These are phyloP conservation scores for Gossypium laxum DNA, from an alignment of 441 rosid genomes.

Conservation along the genomic window DNA sequence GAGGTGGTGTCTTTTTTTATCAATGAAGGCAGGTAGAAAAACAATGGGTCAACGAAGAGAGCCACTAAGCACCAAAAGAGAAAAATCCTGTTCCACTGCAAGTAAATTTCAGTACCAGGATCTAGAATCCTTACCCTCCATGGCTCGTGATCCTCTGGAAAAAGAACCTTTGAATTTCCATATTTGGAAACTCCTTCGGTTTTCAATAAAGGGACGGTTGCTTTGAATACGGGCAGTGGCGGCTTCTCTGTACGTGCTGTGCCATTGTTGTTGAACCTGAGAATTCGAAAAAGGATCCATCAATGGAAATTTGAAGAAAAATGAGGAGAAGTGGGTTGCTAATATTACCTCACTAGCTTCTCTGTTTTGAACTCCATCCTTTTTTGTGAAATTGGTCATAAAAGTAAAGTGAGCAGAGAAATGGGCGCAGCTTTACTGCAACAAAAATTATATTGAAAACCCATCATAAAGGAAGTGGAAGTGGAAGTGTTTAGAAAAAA, in stretches of 20 bases:
- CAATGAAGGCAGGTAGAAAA: constrained; percentile 65
- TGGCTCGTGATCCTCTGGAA: constrained; percentile 42
- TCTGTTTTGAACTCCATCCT: constrained; percentile 46
- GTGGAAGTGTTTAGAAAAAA: too few species aligned
- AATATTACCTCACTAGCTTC: constrained; percentile 44
- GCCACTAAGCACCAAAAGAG: constrained; percentile 67
- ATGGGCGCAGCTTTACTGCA: not conserved
- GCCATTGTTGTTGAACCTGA: constrained; percentile 38
- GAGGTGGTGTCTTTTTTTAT: constrained; percentile 28
- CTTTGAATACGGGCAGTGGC: constrained; percentile 35
- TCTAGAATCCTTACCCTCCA: constrained; percentile 50
- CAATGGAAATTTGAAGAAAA: constrained; percentile 12
- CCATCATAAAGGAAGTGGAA: not conserved
- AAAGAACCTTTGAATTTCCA: constrained; percentile 39
- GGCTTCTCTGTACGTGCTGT: constrained; percentile 17
- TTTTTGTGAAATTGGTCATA: not conserved
- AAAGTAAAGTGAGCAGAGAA: not conserved
- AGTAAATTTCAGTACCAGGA: constrained; percentile 59
- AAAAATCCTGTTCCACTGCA: constrained; percentile 74
- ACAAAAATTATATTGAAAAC: not conserved
- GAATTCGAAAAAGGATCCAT: not conserved
- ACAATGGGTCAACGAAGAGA: constrained; percentile 69
- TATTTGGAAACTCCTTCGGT: constrained; percentile 34
- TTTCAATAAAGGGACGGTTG: constrained; percentile 29
- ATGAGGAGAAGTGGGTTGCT: not conserved